phyloP scores from a whole-genome alignment of 805 yeast species.

The Wickerhamomyces bisporus region DNA sequence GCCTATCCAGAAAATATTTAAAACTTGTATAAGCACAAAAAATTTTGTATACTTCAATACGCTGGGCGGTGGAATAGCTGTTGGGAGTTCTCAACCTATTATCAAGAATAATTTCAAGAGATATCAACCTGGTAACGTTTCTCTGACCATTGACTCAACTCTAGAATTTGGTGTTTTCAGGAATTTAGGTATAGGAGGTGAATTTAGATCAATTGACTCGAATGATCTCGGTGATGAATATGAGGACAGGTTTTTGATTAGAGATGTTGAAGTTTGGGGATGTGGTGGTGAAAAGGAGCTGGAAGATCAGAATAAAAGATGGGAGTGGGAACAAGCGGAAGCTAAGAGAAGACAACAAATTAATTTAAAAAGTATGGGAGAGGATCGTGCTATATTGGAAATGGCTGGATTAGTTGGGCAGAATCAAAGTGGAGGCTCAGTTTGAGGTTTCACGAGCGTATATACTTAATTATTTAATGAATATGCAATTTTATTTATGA shows the following conservation, averaged over 20 bases:
- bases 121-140: slow-evolving; percentile 68
- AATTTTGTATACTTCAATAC: slow-evolving; percentile 61
- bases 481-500: not conserved
- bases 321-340: slow-evolving; percentile 92
- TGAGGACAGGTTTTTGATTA: slow-evolving; percentile 68
- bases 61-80: slow-evolving; percentile 75
- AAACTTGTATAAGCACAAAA: slow-evolving; percentile 29
- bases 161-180: slow-evolving; percentile 81
- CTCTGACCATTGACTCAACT: slow-evolving; percentile 70
- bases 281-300: slow-evolving; percentile 76
- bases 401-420: slow-evolving; percentile 67
- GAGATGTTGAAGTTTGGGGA: slow-evolving; percentile 89
- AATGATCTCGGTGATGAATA: slow-evolving; percentile 30
- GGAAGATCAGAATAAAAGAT: slow-evolving; percentile 65
- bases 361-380: slow-evolving; percentile 62
- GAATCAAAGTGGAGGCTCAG: slow-evolving; percentile 44
- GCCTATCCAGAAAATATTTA: slow-evolving; percentile 60
- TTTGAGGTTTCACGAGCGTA: slow-evolving; percentile 17
- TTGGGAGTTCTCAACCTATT: slow-evolving; percentile 67
- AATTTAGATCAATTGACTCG: slow-evolving; percentile 32
- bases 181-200: slow-evolving; percentile 55
- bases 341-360: slow-evolving; percentile 73
- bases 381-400: slow-evolving; percentile 80
- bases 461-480: not conserved
- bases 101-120: slow-evolving; percentile 40